These are phyloP conservation scores for Yarrowia deformans DNA, from an alignment of 805 yeast species.

Conservation along the genomic window DNA sequence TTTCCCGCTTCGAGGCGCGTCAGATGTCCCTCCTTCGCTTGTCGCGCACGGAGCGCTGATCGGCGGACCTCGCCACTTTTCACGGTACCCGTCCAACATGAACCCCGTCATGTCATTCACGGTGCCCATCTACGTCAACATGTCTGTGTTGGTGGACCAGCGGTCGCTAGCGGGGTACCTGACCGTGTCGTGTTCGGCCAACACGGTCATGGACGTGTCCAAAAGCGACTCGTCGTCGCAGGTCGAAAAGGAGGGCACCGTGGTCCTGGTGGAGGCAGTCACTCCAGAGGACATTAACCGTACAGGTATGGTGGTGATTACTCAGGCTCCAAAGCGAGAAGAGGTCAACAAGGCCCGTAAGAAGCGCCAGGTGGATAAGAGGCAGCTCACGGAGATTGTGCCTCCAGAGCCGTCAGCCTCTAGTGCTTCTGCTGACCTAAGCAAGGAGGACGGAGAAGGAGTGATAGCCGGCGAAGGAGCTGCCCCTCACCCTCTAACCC, in stretches of 20 bases:
- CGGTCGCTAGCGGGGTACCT: constrained; percentile 74
- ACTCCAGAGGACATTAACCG: constrained; percentile 43
- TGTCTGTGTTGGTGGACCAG: constrained; percentile 68
- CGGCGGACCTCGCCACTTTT: constrained; percentile 17
- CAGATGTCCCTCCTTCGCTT: background rate
- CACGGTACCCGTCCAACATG: constrained; percentile 19
- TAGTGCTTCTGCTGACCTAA: no score
- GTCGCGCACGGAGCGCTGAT: constrained; percentile 19
- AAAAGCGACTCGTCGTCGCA: constrained; percentile 54
- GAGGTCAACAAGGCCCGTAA: background rate
- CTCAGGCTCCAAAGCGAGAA: background rate
- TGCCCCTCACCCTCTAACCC: background rate
- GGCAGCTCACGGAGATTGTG: background rate
- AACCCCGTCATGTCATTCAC: constrained; percentile 71
- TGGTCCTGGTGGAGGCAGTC: constrained; percentile 44
- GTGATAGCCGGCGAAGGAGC: no score
- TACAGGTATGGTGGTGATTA: constrained; percentile 12
- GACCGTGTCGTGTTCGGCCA: constrained; percentile 55
- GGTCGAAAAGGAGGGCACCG: constrained; percentile 48
- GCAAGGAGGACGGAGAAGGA: no score
- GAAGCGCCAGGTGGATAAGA: background rate
- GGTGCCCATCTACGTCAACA: constrained; percentile 73
- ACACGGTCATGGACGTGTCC: constrained; percentile 57
- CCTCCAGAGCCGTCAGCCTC: no score
- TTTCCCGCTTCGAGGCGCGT: constrained; percentile 19